Evolutionary conservation across 805 yeast genomes (phyloP).

Genomic region (Spathaspora hagerdaliae): DNA sequence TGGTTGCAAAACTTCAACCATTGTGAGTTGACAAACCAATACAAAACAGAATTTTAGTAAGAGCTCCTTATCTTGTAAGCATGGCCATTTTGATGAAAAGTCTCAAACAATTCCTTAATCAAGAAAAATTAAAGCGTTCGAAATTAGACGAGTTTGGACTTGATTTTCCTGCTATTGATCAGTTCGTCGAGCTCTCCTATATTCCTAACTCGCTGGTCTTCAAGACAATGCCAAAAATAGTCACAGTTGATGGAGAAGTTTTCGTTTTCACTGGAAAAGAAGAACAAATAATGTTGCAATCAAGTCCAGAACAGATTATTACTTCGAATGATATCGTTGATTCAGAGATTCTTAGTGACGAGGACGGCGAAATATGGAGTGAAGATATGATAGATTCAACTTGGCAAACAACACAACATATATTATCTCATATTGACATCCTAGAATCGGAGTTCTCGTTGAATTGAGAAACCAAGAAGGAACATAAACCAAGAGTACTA

Average conservation of each 20-base stretch:
- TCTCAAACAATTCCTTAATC: slow-evolving; percentile 2
- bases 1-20: background rate
- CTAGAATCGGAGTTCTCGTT: background rate
- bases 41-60: too few species aligned
- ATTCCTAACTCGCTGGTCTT: slow-evolving; percentile 3
- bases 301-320: background rate
- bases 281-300: background rate
- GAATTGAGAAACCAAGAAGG: background rate
- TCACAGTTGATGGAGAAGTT: background rate
- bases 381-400: background rate
- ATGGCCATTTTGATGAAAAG: background rate
- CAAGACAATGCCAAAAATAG: slow-evolving; percentile 3
- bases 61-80: too few species aligned
- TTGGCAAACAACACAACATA: background rate
- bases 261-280: background rate
- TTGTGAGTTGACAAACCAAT: too few species aligned
- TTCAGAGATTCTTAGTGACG: background rate
- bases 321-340: background rate
- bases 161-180: background rate
- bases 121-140: slow-evolving; percentile 2
- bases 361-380: background rate
- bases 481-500: background rate
- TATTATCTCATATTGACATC: background rate
- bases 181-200: slow-evolving; percentile 2
- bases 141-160: slow-evolving; percentile 7